Conservation (phyloP, 768 basidiomycete genomes). For the Kwoniella newhampshirensis region DNA sequence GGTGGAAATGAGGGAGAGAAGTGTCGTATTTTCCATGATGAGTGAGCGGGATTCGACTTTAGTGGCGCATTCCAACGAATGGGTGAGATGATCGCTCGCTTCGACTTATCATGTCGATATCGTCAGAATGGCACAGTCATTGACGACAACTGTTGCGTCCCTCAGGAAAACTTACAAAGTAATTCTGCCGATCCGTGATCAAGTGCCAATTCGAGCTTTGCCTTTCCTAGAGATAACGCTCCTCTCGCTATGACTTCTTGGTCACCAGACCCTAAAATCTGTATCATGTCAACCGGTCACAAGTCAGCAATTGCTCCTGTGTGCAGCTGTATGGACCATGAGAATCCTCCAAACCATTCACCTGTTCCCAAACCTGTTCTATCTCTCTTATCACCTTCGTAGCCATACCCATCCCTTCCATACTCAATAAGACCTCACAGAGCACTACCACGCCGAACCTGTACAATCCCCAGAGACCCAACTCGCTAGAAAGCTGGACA, state of each 20-base stretch:
- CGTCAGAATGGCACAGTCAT: background rate
- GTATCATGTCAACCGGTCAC: background rate
- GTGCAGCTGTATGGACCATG: background rate
- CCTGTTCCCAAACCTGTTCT: conserved; percentile 37
- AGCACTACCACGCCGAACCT: conserved; percentile 33
- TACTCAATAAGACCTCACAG: conserved; percentile 33
- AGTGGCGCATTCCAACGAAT: conserved; percentile 10
- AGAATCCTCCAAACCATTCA: conserved; percentile 49
- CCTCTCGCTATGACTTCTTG: conserved; percentile 25
- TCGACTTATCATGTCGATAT: conserved; percentile 1
- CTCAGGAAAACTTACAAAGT: background rate
- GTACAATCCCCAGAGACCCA: conserved; percentile 36
- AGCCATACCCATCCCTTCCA: conserved; percentile 32
- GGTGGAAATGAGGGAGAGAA: conserved; percentile 20
- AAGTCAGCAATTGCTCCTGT: background rate
- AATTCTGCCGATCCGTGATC: background rate
- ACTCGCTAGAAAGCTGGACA: conserved; percentile 28
- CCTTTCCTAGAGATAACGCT: conserved; percentile 30
- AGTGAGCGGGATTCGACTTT: conserved; percentile 20
- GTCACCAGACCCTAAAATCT: conserved; percentile 24
- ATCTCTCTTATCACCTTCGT: conserved; percentile 30
- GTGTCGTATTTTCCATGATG: conserved; percentile 7
- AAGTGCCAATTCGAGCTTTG: conserved; percentile 23
- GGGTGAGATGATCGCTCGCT: conserved; percentile 12
- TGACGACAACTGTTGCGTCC: background rate